Base-by-base conservation (phyloP, 2,329 filamentous ascomycete genomes). In the Beauveria sp. region DNA sequence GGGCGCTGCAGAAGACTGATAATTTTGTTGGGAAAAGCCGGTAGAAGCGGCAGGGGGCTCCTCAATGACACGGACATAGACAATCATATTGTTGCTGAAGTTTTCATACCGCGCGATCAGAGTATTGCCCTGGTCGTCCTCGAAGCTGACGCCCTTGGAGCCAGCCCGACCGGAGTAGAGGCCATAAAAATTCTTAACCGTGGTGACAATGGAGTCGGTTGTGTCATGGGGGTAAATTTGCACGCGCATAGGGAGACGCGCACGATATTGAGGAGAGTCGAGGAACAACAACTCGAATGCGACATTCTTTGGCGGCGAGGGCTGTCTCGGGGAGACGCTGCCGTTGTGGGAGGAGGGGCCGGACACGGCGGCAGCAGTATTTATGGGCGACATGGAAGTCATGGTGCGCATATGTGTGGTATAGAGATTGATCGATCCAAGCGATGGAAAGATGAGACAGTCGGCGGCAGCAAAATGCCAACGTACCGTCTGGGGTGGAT, bases 151-250 rank as follows among this genome's bases (percentile, higher is more conserved):
- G 66, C 95, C 93, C 72, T 88, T 88, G 67, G 85, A 86, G 67
- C 85, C 83, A 65, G 77, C 77, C 42, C 81, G 80, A 64, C 85
- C 87, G 66, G 93, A 90, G 74, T 97, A 97, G 67, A 99, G 83
- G 64, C 95, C 95, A 73, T 96, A 98, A 78, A 98, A 98, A 80
- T 97, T 98, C 83, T 96, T 98, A 71, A 98, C 93, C 1, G 95
- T 98, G 16, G 92, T 95, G 66, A 98, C 91, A 77, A 99, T 99
- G 42, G 93, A 97, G 72, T 98, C 93, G 24, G 93, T 98, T 58
- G 91, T 93, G 79, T 99, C 95, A 75, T 98, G 93, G 52, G 91
- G 91, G 71, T 89, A 96, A 68, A 99, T 97, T 70, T 96, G 90
- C 59, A 93, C 89, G 70, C 89, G 82, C 85, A 93, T 87, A n/a